Conservation (phyloP, 2,329 filamentous ascomycete genomes). For the Eutypa lata region DNA sequence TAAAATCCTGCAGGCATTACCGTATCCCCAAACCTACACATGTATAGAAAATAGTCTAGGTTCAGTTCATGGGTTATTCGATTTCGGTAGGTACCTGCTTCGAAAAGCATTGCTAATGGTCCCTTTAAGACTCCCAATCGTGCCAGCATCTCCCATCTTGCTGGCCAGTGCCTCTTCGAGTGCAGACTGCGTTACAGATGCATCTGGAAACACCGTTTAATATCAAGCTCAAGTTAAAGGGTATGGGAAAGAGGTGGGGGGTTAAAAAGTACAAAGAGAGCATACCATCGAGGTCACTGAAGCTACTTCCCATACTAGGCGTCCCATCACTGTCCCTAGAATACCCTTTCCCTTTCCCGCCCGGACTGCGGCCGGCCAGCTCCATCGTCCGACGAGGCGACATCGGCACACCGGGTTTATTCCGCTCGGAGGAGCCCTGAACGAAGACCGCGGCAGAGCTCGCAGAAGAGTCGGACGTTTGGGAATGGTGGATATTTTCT, state of each 20-base stretch:
- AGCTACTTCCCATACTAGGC: conserved; percentile 81
- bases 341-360: conserved; percentile 45
- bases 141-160: conserved; percentile 61
- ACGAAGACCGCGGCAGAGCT: conserved; percentile 45
- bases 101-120: conserved; percentile 64
- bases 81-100: conserved; percentile 53
- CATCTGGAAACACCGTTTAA: conserved; percentile 49
- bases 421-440: conserved; percentile 29
- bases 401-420: conserved; percentile 41
- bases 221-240: not conserved
- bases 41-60: too few relatives aligned
- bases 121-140: conserved; percentile 62
- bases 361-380: conserved; percentile 52
- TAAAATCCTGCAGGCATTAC: too few relatives aligned
- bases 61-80: not conserved
- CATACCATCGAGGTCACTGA: conserved; percentile 77
- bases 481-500: conserved; percentile 42
- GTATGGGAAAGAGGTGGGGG: not conserved
- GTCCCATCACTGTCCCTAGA: conserved; percentile 68
- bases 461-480: conserved; percentile 62
- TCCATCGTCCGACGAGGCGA: conserved; percentile 60
- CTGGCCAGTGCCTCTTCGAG: conserved; percentile 75
- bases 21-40: too few relatives aligned
- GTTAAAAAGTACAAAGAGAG: conserved; percentile 7
- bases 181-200: conserved; percentile 76